Conservation (phyloP, 768 basidiomycete genomes). For the Collybiopsis luxurians region DNA sequence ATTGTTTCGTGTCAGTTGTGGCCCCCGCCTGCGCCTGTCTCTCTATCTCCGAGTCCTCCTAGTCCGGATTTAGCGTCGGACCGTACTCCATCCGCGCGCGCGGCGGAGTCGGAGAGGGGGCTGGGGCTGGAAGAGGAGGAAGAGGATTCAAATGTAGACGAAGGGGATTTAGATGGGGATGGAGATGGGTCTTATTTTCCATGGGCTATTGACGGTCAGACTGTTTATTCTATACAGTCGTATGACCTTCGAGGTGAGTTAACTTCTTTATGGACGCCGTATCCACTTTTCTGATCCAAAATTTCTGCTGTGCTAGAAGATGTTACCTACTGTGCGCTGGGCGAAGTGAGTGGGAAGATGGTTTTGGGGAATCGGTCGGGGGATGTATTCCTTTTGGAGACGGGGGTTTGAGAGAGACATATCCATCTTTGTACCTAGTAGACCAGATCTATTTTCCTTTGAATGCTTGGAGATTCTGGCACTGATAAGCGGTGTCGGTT, state of each 20-base stretch:
- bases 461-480: too few relatives aligned
- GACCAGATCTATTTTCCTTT: too few relatives aligned
- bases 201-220: conserved; percentile 21
- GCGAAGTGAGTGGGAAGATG: conserved; percentile 42
- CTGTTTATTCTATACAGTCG: conserved; percentile 30
- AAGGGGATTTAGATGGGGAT: background rate
- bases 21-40: background rate
- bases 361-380: conserved; percentile 40
- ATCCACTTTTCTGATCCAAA: background rate
- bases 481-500: too few relatives aligned
- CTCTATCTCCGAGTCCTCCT: too few relatives aligned
- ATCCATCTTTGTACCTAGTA: too few relatives aligned
- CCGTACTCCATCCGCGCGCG: too few relatives aligned
- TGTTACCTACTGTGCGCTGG: conserved; percentile 42
- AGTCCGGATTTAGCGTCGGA: too few relatives aligned
- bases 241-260: conserved; percentile 38
- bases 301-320: conserved; percentile 32
- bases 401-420: background rate
- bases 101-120: background rate
- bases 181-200: background rate
- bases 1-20: conserved; percentile 37
- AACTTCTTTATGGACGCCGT: too few relatives aligned
- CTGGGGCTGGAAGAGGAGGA: background rate
- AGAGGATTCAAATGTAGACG: background rate
- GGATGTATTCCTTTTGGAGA: conserved; percentile 31